Evolutionary conservation across 2,329 filamentous ascomycete species (phyloP).

Genomic region (Ascochyta koolunga): DNA sequence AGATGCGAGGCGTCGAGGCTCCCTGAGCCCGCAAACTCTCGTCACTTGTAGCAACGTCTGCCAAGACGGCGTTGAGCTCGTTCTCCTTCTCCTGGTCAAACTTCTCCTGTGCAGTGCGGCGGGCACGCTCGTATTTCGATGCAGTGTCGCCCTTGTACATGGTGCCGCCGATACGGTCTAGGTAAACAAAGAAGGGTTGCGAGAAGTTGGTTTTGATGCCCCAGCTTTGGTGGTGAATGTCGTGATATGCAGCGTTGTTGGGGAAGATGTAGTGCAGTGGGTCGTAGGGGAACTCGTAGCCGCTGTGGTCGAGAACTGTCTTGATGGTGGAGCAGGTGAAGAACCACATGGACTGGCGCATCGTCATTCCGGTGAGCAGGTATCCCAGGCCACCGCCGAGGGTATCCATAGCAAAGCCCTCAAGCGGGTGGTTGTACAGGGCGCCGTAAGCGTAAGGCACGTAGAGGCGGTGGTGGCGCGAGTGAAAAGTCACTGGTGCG

Average conservation of each 20-base stretch:
- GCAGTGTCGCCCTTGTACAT: conserved; percentile 73
- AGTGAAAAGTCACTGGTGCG: conserved; percentile 79
- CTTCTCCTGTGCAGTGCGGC: conserved; percentile 62
- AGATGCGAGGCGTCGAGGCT: conserved; percentile 47
- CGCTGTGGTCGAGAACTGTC: conserved; percentile 97
- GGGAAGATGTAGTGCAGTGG: conserved; percentile 88
- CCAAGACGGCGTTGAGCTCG: conserved; percentile 22
- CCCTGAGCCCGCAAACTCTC: conserved; percentile 34
- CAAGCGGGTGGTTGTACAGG: conserved; percentile 93
- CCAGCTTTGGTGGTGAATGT: conserved; percentile 99
- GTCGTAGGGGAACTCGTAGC: conserved; percentile 94
- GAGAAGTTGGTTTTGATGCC: conserved; percentile 96
- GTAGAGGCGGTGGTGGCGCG: conserved; percentile 93
- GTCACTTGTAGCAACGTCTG: conserved; percentile 28
- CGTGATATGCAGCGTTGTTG: conserved; percentile 96
- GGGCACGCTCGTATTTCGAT: conserved; percentile 63
- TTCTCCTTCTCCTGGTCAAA: conserved; percentile 56
- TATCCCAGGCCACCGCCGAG: conserved; percentile 85
- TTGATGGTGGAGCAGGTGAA: conserved; percentile 91
- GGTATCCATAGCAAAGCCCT: conserved; percentile 93
- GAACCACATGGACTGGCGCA: conserved; percentile 85
- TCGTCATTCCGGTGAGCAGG: conserved; percentile 80
- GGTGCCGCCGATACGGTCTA: conserved; percentile 83
- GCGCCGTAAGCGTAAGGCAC: conserved; percentile 97
- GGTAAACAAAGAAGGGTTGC: conserved; percentile 94